Conservation (phyloP, 257 asterid species). For the Fraxinus pennsylvanica region DNA sequence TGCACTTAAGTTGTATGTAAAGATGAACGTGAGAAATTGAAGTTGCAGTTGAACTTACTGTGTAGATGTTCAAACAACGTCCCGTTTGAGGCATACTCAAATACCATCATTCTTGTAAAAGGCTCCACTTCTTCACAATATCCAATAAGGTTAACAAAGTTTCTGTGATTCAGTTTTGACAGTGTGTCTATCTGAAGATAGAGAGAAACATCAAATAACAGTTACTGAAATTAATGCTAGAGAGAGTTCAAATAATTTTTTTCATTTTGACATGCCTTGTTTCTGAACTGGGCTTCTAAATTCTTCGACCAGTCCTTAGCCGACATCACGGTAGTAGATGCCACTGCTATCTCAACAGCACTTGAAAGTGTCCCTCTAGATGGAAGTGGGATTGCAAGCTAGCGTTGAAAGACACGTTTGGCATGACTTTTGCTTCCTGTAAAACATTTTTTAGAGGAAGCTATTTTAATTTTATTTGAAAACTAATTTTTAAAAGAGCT, state of each 20-base stretch:
- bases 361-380: conserved; percentile 75
- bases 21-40: background rate
- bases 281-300: conserved; percentile 64
- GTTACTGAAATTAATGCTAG: background rate
- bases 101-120: conserved; percentile 93
- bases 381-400: background rate
- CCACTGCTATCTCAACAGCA: conserved; percentile 89
- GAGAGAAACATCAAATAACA: conserved; percentile 13
- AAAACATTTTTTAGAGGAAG: too few relatives aligned
- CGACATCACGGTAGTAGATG: conserved; percentile 53
- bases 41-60: conserved; percentile 44
- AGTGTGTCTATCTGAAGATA: conserved; percentile 56
- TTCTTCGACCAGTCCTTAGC: conserved; percentile 79
- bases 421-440: too few relatives aligned
- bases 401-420: background rate
- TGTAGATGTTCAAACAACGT: conserved; percentile 80
- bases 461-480: too few relatives aligned
- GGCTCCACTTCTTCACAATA: conserved; percentile 89
- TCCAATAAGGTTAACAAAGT: conserved; percentile 83
- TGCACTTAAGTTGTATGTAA: background rate
- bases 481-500: too few relatives aligned
- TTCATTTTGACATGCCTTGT: conserved; percentile 46
- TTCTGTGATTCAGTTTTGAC: conserved; percentile 91
- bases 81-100: conserved; percentile 96
- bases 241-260: background rate